Evolutionary conservation across 352 stramenopile genomes (phyloP).

Genomic region (Salisapilia sapeloensis): DNA sequence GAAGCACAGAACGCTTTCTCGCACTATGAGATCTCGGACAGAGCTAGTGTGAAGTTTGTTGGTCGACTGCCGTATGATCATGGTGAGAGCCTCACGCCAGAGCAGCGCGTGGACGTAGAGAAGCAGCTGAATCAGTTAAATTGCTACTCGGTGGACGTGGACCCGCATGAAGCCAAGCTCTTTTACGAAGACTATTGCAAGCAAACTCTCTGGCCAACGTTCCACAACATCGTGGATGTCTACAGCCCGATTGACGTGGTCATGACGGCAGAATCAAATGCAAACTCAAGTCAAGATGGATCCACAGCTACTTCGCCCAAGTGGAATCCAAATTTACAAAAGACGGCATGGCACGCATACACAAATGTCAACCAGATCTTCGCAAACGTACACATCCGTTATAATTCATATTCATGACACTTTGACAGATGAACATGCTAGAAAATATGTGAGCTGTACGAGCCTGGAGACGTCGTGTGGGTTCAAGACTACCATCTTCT

Average conservation of each 20-base stretch:
- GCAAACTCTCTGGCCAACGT: conserved; percentile 91
- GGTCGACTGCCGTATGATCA: conserved; percentile 31
- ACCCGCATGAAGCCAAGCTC: conserved; percentile 27
- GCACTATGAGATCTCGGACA: conserved; percentile 46
- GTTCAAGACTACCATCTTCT: conserved; percentile 97
- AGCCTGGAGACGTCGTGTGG: conserved; percentile 86
- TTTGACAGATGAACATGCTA: conserved; percentile 34
- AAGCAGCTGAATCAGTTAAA: conserved; percentile 43
- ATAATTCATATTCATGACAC: conserved; percentile 66
- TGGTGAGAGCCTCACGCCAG: too few species aligned
- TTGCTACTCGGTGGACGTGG: conserved; percentile 50
- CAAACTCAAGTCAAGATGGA: conserved; percentile 5
- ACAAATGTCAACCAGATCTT: conserved; percentile 93
- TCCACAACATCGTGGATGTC: conserved; percentile 93
- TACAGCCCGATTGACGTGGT: conserved; percentile 65
- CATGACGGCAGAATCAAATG: conserved; percentile 14
- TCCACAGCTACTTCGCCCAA: conserved; percentile 3
- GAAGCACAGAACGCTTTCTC: conserved; percentile 61
- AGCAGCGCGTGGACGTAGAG: conserved; percentile 24
- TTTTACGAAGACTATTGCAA: conserved; percentile 94
- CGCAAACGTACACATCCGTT: conserved; percentile 18
- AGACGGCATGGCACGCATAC: conserved; percentile 85
- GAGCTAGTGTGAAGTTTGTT: conserved; percentile 56
- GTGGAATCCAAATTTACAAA: conserved; percentile 49
- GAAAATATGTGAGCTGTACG: conserved; percentile 61